Conservation (phyloP, 306 rosid genomes). For the Pyrus betulifolia region DNA sequence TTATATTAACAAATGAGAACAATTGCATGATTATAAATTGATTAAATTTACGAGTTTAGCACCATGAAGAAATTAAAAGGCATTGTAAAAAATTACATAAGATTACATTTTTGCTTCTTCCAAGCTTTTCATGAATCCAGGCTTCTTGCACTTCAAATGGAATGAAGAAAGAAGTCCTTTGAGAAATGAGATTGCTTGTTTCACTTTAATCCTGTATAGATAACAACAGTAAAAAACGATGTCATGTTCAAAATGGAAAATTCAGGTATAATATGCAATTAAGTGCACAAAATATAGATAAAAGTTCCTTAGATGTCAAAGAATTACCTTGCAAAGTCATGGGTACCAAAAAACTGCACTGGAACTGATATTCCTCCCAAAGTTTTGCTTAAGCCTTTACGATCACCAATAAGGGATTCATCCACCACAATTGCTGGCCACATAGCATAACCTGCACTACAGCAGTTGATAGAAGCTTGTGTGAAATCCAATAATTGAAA, state of each 20-base stretch:
- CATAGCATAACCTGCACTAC: constrained; percentile 88
- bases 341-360: constrained; percentile 95
- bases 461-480: constrained; percentile 15
- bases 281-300: constrained; percentile 2
- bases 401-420: constrained; percentile 73
- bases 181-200: constrained; percentile 78
- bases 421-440: constrained; percentile 99
- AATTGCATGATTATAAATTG: not conserved
- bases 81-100: not conserved
- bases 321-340: constrained; percentile 90
- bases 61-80: not conserved
- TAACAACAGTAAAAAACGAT: not conserved
- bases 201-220: constrained; percentile 65
- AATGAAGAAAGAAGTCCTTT: constrained; percentile 82
- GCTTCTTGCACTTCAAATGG: constrained; percentile 85
- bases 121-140: constrained; percentile 59
- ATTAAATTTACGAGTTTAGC: not conserved
- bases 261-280: not conserved
- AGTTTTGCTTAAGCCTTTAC: constrained; percentile 62
- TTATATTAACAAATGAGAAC: not conserved
- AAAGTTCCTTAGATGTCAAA: constrained; percentile 18
- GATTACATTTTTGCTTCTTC: constrained; percentile 95
- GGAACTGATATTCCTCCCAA: constrained; percentile 76
- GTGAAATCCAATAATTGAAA: not conserved
- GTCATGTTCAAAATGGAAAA: constrained; percentile 3